These are phyloP conservation scores for Rhinocladiella similis DNA, from an alignment of 2,329 filamentous ascomycete genomes.

Conservation along the genomic window DNA sequence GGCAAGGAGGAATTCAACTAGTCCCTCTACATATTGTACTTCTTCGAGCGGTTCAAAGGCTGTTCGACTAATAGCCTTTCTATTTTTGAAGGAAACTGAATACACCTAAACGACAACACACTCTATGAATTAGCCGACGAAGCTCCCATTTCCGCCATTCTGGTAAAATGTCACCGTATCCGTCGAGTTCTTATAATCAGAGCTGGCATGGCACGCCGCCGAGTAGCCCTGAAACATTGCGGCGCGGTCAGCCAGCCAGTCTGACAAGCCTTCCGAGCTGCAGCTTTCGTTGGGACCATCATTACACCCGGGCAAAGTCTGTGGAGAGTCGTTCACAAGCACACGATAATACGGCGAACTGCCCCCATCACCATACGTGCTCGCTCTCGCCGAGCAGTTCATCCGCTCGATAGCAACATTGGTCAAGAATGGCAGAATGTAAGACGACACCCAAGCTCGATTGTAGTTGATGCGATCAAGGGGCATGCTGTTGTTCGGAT, in stretches of 20 bases:
- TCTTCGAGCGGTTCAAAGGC: no score
- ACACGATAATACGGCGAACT: constrained; percentile 51
- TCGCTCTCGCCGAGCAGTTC: constrained; percentile 58
- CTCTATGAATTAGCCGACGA: constrained; percentile 9
- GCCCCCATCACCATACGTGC: constrained; percentile 48
- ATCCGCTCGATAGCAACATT: constrained; percentile 68
- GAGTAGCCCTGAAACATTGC: constrained; percentile 22
- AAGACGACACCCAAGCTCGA: constrained; percentile 63
- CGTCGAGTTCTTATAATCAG: constrained; percentile 19
- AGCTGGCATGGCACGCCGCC: constrained; percentile 11
- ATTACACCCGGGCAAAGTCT: constrained; percentile 49
- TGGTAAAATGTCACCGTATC: constrained; percentile 21
- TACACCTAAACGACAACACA: background rate
- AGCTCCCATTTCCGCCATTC: constrained; percentile 12
- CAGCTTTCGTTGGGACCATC: constrained; percentile 56
- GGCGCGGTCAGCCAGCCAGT: constrained; percentile 11
- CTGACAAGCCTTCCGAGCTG: constrained; percentile 29
- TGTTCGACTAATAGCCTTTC: no score
- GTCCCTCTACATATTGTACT: no score
- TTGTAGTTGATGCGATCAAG: constrained; percentile 61
- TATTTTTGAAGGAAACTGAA: background rate
- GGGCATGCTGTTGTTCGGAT: constrained; percentile 66
- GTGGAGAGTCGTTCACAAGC: constrained; percentile 52
- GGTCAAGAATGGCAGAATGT: constrained; percentile 64
- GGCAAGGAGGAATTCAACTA: no score